Conservation (phyloP, 805 yeast genomes). For the Pichia membranifaciens region DNA sequence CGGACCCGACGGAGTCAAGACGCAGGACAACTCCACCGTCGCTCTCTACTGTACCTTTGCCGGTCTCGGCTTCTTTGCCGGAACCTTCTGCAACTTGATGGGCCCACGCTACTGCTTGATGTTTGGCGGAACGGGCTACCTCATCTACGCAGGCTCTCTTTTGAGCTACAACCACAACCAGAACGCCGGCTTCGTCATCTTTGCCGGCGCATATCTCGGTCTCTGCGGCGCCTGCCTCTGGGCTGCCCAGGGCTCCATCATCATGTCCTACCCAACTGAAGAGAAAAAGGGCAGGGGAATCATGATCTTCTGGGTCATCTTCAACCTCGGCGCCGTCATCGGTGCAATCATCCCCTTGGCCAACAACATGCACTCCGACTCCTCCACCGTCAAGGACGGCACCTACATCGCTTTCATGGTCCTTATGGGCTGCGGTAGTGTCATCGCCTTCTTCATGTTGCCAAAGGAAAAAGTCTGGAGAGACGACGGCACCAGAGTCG, state of each 20-base stretch:
- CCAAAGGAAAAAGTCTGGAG: constrained; percentile 46
- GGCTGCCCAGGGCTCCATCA: constrained; percentile 55
- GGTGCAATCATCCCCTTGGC: constrained; percentile 56
- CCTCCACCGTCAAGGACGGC: constrained; percentile 36
- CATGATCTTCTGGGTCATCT: constrained; percentile 54
- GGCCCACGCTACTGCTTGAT: constrained; percentile 41
- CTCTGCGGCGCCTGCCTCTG: constrained; percentile 49
- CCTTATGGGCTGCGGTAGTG: constrained; percentile 43
- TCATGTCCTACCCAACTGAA: constrained; percentile 55
- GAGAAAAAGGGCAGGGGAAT: constrained; percentile 46
- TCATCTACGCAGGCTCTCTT: constrained; percentile 47
- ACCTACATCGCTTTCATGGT: constrained; percentile 51
- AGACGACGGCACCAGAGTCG: constrained; percentile 45
- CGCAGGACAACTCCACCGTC: constrained; percentile 39
- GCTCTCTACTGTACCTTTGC: constrained; percentile 53
- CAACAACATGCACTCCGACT: constrained; percentile 37
- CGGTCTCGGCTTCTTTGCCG: constrained; percentile 51
- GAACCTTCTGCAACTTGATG: constrained; percentile 45
- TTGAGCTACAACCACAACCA: constrained; percentile 41
- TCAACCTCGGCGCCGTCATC: constrained; percentile 57
- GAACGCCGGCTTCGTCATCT: constrained; percentile 47
- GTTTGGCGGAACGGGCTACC: constrained; percentile 52
- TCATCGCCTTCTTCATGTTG: constrained; percentile 40
- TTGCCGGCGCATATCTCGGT: constrained; percentile 49
- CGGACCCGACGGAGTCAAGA: constrained; percentile 6